Percentiles rank a stretch among this genome's conserved stretches.
These are phyloP conservation scores for Amaranthus tricolor DNA, from an alignment of 179 eudicot species.

Conservation along the genomic window DNA sequence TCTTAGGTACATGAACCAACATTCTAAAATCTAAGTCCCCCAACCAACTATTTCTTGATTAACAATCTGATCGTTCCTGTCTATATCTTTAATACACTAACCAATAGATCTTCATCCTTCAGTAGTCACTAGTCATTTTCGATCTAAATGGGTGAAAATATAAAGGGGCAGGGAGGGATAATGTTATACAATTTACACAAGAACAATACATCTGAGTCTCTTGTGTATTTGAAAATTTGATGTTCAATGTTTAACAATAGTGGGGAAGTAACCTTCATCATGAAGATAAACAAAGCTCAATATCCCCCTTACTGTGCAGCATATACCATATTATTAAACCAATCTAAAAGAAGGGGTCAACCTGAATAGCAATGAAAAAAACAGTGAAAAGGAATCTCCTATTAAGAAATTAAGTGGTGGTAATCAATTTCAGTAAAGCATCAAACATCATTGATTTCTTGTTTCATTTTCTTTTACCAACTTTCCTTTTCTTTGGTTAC, in stretches of 20 bases:
- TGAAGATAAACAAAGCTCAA: neutral
- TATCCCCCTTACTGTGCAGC: neutral
- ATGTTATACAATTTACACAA: neutral
- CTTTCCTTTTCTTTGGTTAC: neutral
- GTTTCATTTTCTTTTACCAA: neutral
- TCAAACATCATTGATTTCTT: neutral
- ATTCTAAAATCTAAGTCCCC: constrained; percentile 8
- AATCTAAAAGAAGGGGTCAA: neutral
- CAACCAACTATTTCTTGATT: neutral
- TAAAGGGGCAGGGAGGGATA: neutral
- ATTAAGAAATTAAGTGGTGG: neutral
- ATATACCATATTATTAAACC: neutral
- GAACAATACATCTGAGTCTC: too few species aligned
- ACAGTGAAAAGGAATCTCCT: neutral
- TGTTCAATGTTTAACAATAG: too few species aligned
- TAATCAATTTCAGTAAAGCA: constrained; percentile 7
- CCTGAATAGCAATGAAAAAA: neutral
- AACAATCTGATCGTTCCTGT: neutral
- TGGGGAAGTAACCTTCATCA: neutral
- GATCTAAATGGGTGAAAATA: neutral
- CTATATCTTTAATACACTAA: neutral
- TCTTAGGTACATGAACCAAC: constrained; percentile 6
- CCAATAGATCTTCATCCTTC: neutral
- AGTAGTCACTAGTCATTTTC: neutral
- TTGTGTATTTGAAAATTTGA: neutral